phyloP scores from a whole-genome alignment of 2,329 filamentous ascomycete genomes.

The Blastomyces gilchristii region DNA sequence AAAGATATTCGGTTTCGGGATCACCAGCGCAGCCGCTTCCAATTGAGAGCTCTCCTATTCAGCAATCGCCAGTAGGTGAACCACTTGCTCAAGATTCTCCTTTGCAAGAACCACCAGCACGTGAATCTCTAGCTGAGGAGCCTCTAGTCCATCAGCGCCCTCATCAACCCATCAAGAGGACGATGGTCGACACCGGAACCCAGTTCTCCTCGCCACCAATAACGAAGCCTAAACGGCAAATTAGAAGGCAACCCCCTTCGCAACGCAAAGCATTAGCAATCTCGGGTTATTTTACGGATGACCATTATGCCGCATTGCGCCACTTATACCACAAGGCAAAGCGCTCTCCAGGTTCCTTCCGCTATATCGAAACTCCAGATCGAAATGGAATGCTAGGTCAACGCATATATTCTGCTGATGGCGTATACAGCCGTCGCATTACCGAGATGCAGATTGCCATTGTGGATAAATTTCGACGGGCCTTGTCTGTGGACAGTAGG shows the following conservation, averaged over 20 bases:
- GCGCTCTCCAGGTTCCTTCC: conserved; percentile 28
- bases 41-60: background rate
- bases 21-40: background rate
- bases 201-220: conserved; percentile 3
- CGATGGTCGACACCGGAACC: background rate
- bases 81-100: background rate
- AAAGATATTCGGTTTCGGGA: background rate
- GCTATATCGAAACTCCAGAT: conserved; percentile 27
- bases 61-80: background rate
- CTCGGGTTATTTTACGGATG: conserved; percentile 34
- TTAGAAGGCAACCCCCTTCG: background rate
- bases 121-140: background rate
- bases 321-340: conserved; percentile 32
- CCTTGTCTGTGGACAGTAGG: conserved; percentile 27
- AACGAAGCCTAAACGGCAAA: background rate
- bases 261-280: conserved; percentile 21
- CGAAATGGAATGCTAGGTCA: conserved; percentile 33
- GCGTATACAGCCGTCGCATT: conserved; percentile 31
- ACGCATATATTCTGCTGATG: conserved; percentile 36
- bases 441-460: conserved; percentile 36
- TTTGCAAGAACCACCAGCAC: background rate
- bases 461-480: conserved; percentile 31
- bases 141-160: background rate
- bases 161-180: background rate
- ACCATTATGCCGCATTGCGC: conserved; percentile 32